phyloP scores from a whole-genome alignment of 768 basidiomycete genomes.

The Lentinus tigrinus region DNA sequence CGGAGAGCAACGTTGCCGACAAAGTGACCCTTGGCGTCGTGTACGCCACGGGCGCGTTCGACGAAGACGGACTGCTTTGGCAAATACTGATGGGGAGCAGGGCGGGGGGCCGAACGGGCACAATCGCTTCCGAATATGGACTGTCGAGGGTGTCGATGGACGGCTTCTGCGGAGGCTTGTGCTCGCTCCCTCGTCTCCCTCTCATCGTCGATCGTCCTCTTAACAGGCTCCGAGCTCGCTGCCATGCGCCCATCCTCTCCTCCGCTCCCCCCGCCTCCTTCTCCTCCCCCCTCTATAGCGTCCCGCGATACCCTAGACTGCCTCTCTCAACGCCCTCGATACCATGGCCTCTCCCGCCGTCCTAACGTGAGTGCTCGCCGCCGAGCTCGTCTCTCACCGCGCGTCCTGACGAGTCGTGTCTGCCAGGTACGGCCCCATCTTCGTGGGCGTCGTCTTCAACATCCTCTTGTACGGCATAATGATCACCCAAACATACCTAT shows the following conservation, averaged over 20 bases:
- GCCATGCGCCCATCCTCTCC: background rate
- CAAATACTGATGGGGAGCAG: background rate
- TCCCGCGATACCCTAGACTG: conserved; percentile 7
- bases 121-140: conserved; percentile 5
- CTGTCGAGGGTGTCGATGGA: background rate
- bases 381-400: background rate
- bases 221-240: background rate
- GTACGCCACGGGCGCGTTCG: no score
- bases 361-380: conserved; percentile 5
- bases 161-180: conserved; percentile 3
- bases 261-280: background rate
- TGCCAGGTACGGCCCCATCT: conserved; percentile 46
- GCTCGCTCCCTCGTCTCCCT: background rate
- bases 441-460: conserved; percentile 48
- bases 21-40: no score
- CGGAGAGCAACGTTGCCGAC: no score
- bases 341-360: conserved; percentile 17
- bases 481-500: conserved; percentile 47
- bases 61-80: background rate
- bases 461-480: conserved; percentile 49
- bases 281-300: background rate
- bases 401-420: background rate
- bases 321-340: background rate
- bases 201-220: background rate
- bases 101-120: background rate